Evolutionary conservation across 768 basidiomycete genomes (phyloP).

Genomic region (Hemileccinum impolitum): DNA sequence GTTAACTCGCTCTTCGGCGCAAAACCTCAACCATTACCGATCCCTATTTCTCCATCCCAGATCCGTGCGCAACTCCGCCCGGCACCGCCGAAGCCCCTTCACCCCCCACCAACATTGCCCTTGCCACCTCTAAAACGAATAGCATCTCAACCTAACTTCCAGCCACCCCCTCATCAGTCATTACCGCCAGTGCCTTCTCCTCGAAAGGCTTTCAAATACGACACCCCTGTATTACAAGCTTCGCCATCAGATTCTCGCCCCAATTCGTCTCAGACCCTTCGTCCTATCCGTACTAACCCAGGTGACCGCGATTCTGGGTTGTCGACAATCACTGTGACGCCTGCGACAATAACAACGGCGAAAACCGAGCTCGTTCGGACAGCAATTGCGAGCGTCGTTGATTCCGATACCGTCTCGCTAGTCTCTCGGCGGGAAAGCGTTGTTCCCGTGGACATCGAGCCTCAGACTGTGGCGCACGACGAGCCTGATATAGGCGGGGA

Average conservation of each 20-base stretch:
- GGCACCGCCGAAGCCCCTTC: slow-evolving; percentile 20
- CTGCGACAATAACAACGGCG: slow-evolving; percentile 43
- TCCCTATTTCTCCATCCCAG: slow-evolving; percentile 27
- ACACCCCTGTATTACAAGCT: neutral
- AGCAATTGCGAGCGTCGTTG: slow-evolving; percentile 51
- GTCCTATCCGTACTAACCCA: slow-evolving; percentile 8
- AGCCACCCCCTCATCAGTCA: slow-evolving; percentile 1
- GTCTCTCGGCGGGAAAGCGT: slow-evolving; percentile 13
- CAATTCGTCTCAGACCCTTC: slow-evolving; percentile 20
- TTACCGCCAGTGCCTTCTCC: slow-evolving; percentile 10
- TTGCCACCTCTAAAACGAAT: slow-evolving; percentile 21
- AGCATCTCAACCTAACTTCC: slow-evolving; percentile 14
- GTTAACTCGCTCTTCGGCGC: slow-evolving; percentile 22
- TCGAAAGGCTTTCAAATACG: neutral
- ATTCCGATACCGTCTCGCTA: slow-evolving; percentile 27
- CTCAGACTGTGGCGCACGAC: neutral
- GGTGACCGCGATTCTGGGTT: slow-evolving; percentile 33
- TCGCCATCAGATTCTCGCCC: slow-evolving; percentile 9
- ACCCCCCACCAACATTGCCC: slow-evolving; percentile 20
- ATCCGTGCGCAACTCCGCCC: slow-evolving; percentile 30
- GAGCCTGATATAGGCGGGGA: neutral
- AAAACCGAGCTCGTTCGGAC: slow-evolving; percentile 46
- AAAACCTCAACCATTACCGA: slow-evolving; percentile 24
- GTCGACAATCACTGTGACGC: slow-evolving; percentile 42
- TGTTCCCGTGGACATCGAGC: slow-evolving; percentile 10